Percentiles rank a stretch among this genome's conserved stretches.
phyloP scores from a whole-genome alignment of 2,329 filamentous ascomycete genomes.

The Cercospora berteroae region DNA sequence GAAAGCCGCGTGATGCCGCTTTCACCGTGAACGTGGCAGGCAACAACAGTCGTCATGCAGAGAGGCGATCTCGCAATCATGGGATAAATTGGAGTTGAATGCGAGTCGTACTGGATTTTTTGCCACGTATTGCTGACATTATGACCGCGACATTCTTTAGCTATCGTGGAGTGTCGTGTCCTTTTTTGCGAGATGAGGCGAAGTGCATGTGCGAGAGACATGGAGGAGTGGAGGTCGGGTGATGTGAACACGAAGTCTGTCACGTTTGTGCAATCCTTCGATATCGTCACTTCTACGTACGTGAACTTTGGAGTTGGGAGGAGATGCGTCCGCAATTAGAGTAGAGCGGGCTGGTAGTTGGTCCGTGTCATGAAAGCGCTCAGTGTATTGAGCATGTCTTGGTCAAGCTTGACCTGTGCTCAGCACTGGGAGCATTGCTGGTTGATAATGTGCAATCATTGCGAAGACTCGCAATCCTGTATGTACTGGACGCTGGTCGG shows the following conservation, averaged over 20 bases:
- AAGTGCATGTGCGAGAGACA: neutral
- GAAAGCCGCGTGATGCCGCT: neutral
- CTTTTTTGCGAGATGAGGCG: neutral
- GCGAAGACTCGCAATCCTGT: too few species aligned
- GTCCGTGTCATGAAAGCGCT: neutral
- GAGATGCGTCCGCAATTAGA: neutral
- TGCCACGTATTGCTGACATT: neutral
- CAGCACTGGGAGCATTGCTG: neutral
- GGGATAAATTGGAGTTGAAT: neutral
- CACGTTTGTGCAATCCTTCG: slow-evolving; percentile 5
- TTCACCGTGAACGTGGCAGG: neutral
- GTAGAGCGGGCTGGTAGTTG: neutral
- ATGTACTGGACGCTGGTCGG: too few species aligned
- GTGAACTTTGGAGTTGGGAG: too few species aligned
- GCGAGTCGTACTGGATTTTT: neutral
- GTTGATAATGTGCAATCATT: too few species aligned
- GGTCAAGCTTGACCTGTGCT: neutral
- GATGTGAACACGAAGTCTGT: neutral
- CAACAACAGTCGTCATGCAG: neutral
- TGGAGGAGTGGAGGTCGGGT: neutral
- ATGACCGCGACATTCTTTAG: neutral
- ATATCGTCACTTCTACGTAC: slow-evolving; percentile 14
- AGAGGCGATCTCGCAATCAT: neutral
- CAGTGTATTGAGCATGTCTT: neutral
- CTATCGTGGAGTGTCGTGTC: neutral